Conservation (phyloP, 1,284 basidiomycete species). For the Leccinum huronense region DNA sequence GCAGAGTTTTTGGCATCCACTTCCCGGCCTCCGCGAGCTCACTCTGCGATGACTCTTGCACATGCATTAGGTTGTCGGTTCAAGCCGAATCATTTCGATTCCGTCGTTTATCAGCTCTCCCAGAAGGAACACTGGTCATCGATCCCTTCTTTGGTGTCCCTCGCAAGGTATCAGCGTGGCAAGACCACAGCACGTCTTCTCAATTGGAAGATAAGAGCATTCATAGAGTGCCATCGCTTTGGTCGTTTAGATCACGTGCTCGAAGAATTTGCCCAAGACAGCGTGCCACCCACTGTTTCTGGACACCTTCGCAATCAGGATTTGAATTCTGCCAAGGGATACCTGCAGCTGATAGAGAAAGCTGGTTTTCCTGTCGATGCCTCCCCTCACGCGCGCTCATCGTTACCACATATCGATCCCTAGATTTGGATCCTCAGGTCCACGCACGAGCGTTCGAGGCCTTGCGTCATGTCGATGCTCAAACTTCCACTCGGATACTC, state of each 20-base stretch:
- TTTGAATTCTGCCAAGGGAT: conserved; percentile 51
- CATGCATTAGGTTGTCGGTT: conserved; percentile 48
- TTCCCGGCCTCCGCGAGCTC: conserved; percentile 40
- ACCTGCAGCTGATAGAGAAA: conserved; percentile 53
- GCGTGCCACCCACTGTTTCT: conserved; percentile 51
- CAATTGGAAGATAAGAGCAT: conserved; percentile 64
- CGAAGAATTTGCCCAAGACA: conserved; percentile 47
- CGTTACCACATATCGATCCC: conserved; percentile 52
- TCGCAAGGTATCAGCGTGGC: conserved; percentile 48
- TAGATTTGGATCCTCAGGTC: conserved; percentile 59
- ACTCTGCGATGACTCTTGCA: conserved; percentile 48
- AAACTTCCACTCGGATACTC: conserved; percentile 48
- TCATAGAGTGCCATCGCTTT: conserved; percentile 53
- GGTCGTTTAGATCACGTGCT: conserved; percentile 45
- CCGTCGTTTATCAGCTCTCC: conserved; percentile 49
- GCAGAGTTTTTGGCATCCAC: conserved; percentile 46
- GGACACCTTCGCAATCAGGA: conserved; percentile 69
- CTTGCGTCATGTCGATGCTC: conserved; percentile 42
- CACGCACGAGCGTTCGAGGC: conserved; percentile 49
- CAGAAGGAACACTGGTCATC: conserved; percentile 47
- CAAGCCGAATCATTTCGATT: conserved; percentile 58
- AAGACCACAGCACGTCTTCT: conserved; percentile 54
- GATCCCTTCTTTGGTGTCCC: conserved; percentile 45
- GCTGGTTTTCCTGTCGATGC: conserved; percentile 53
- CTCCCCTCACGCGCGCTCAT: conserved; percentile 58